phyloP scores from a whole-genome alignment of 169 alveolate genomes.

The Haemoproteus tartakovskyi region DNA sequence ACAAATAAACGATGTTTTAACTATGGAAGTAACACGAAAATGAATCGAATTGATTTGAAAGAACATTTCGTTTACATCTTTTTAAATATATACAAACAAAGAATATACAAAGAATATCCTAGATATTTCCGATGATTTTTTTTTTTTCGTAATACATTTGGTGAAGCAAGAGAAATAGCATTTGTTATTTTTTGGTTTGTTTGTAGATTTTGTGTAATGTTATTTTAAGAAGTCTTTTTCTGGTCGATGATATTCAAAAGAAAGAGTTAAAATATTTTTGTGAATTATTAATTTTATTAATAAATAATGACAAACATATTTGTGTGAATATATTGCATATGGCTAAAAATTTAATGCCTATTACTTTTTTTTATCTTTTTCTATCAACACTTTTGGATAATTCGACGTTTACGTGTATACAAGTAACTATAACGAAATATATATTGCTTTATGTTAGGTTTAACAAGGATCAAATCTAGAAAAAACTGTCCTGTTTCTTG shows the following conservation, averaged over 20 bases:
- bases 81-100: too few species aligned
- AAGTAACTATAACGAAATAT: slow-evolving; percentile 5
- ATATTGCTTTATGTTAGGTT: too few species aligned
- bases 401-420: neutral
- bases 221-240: slow-evolving; percentile 29
- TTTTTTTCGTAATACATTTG: too few species aligned
- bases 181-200: too few species aligned
- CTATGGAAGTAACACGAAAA: slow-evolving; percentile 61
- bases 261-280: slow-evolving; percentile 36
- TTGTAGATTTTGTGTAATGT: slow-evolving; percentile 42
- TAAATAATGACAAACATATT: slow-evolving; percentile 21
- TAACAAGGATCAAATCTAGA: too few species aligned
- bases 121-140: too few species aligned
- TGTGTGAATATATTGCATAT: slow-evolving; percentile 17
- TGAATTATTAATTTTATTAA: slow-evolving; percentile 38
- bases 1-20: slow-evolving; percentile 24
- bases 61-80: too few species aligned
- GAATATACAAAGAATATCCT: neutral
- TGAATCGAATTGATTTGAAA: too few species aligned
- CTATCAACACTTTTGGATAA: slow-evolving; percentile 15
- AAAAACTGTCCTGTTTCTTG: too few species aligned
- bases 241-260: slow-evolving; percentile 5
- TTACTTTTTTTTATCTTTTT: slow-evolving; percentile 38
- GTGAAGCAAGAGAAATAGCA: too few species aligned
- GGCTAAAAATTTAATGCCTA: slow-evolving; percentile 35